These are phyloP conservation scores for Stachybotrys echinatus DNA, from an alignment of 2,329 filamentous ascomycete genomes.

Conservation along the genomic window DNA sequence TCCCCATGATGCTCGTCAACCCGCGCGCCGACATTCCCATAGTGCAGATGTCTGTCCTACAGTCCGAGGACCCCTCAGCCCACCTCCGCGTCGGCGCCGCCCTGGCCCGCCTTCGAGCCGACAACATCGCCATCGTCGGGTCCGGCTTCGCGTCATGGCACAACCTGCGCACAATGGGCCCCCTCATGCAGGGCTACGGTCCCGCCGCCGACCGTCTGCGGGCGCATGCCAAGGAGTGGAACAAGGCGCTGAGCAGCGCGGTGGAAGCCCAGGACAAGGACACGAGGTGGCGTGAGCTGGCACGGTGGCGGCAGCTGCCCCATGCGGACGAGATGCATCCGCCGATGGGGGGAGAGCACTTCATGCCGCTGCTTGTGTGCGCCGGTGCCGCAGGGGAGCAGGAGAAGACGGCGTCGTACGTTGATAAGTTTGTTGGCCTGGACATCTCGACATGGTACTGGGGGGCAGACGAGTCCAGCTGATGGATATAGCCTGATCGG, in stretches of 20 bases:
- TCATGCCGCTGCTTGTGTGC: constrained; percentile 53
- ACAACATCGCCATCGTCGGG: constrained; percentile 54
- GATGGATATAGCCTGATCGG: too few relatives aligned
- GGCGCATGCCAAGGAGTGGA: constrained; percentile 36
- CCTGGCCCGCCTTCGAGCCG: constrained; percentile 40
- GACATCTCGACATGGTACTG: constrained; percentile 54
- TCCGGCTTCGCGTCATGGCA: constrained; percentile 56
- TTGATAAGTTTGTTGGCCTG: constrained; percentile 42
- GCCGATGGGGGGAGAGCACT: constrained; percentile 48
- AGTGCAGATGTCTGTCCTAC: constrained; percentile 52
- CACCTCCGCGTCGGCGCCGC: constrained; percentile 50
- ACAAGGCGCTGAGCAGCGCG: constrained; percentile 35
- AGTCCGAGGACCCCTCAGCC: constrained; percentile 40
- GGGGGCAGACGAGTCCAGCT: constrained; percentile 22
- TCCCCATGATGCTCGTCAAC: constrained; percentile 49
- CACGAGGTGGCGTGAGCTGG: constrained; percentile 34
- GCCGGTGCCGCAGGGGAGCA: constrained; percentile 42
- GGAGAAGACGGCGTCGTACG: constrained; percentile 36
- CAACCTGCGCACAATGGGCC: constrained; percentile 44
- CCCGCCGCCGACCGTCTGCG: constrained; percentile 17
- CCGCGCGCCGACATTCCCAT: constrained; percentile 48
- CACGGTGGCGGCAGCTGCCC: constrained; percentile 42
- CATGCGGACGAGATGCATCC: constrained; percentile 50
- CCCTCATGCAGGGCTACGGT: constrained; percentile 18
- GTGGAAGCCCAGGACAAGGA: constrained; percentile 23